phyloP scores from a whole-genome alignment of 2,329 filamentous ascomycete species.

The Cryphonectria japonica region DNA sequence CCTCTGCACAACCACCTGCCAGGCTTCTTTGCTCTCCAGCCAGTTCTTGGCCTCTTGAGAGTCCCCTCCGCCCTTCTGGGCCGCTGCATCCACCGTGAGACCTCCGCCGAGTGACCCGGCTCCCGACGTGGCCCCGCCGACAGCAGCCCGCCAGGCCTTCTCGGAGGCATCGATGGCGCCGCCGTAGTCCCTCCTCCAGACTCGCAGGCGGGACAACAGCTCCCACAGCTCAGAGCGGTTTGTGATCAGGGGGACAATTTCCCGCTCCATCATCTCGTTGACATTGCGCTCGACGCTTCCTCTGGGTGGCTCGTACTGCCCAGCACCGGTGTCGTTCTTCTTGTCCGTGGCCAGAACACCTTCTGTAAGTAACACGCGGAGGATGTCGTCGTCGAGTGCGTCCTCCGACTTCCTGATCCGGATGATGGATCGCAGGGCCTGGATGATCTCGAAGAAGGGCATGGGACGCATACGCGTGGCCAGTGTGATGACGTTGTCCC shows the following conservation, averaged over 20 bases:
- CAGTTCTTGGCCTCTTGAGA: slow-evolving; percentile 50
- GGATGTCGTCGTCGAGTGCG: slow-evolving; percentile 74
- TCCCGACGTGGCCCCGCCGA: slow-evolving; percentile 53
- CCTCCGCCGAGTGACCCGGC: slow-evolving; percentile 48
- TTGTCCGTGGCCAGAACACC: slow-evolving; percentile 55
- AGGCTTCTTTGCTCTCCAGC: slow-evolving; percentile 64
- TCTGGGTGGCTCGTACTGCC: slow-evolving; percentile 49
- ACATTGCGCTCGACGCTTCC: slow-evolving; percentile 67
- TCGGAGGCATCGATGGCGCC: slow-evolving; percentile 83
- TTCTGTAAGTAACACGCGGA: slow-evolving; percentile 74
- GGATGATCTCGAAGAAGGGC: slow-evolving; percentile 73
- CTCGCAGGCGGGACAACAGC: slow-evolving; percentile 70
- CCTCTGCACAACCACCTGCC: slow-evolving; percentile 73
- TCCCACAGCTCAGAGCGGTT: slow-evolving; percentile 76
- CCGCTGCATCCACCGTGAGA: slow-evolving; percentile 32
- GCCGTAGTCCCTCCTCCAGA: slow-evolving; percentile 71
- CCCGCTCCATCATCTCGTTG: slow-evolving; percentile 72
- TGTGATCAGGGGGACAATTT: slow-evolving; percentile 83
- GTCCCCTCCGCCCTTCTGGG: slow-evolving; percentile 14
- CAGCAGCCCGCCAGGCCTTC: slow-evolving; percentile 82
- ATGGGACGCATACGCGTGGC: slow-evolving; percentile 77
- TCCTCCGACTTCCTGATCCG: slow-evolving; percentile 78
- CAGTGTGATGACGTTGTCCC: slow-evolving; percentile 94
- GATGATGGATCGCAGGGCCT: slow-evolving; percentile 75
- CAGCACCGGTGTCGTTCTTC: slow-evolving; percentile 40